Evolutionary conservation across 2,329 filamentous ascomycete genomes (phyloP).

Genomic region (Triangularia verruculosa): DNA sequence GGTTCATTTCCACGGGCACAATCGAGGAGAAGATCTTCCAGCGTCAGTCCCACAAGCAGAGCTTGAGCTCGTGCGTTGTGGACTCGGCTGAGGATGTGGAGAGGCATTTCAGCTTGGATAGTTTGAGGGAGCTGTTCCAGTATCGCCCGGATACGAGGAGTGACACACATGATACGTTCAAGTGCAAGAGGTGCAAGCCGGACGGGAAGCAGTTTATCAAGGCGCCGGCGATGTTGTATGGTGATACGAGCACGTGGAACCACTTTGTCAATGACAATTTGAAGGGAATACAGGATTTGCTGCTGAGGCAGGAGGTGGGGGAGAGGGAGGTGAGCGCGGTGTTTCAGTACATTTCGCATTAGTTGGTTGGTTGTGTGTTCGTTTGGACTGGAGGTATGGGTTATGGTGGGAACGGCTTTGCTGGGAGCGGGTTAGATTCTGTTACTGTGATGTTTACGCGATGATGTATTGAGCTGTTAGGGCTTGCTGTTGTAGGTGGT

Average conservation of each 20-base stretch:
- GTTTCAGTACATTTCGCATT: conserved; percentile 97
- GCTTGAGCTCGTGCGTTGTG: conserved; percentile 90
- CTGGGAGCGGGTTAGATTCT: not conserved
- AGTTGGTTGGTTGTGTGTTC: conserved; percentile 8
- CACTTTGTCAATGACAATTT: conserved; percentile 85
- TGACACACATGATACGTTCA: conserved; percentile 98
- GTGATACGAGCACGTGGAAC: conserved; percentile 99
- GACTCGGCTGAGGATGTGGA: conserved; percentile 97
- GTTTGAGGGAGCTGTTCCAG: conserved; percentile 88
- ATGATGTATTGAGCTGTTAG: not conserved
- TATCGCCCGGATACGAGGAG: conserved; percentile 81
- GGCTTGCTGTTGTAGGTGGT: not conserved
- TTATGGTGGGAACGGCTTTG: not conserved
- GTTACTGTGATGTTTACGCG: not conserved
- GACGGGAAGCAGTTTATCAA: conserved; percentile 87
- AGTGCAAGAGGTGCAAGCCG: conserved; percentile 89
- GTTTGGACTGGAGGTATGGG: not conserved
- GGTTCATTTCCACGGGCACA: conserved; percentile 97
- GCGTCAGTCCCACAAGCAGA: conserved; percentile 96
- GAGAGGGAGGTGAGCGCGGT: conserved; percentile 85
- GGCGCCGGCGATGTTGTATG: conserved; percentile 91
- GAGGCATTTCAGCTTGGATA: conserved; percentile 90
- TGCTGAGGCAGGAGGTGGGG: conserved; percentile 80
- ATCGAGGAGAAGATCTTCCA: conserved; percentile 99
- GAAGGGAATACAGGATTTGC: conserved; percentile 80